Evolutionary conservation across 306 rosid genomes (phyloP).

Genomic region (Oemleria cerasiformis): DNA sequence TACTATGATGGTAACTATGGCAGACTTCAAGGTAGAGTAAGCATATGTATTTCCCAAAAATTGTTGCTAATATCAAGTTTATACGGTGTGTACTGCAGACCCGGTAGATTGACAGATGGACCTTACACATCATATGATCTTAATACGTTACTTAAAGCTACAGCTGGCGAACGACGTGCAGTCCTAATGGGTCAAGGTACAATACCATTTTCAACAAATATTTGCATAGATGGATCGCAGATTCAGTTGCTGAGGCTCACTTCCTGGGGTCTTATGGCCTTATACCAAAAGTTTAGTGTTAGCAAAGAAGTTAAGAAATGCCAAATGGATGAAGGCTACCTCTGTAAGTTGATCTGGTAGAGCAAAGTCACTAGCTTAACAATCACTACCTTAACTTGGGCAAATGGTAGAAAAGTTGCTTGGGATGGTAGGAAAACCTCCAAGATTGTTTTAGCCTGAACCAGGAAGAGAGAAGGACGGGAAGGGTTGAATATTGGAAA

Average conservation of each 20-base stretch:
- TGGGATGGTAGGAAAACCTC: neutral
- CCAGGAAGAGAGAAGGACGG: neutral
- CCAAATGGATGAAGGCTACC: neutral
- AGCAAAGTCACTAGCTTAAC: neutral
- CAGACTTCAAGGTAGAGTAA: neutral
- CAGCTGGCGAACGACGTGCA: slow-evolving; percentile 89
- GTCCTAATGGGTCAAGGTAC: slow-evolving; percentile 91
- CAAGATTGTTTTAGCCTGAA: neutral
- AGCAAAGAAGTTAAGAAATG: neutral
- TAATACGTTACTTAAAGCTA: slow-evolving; percentile 84
- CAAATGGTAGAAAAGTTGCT: neutral
- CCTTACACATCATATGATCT: slow-evolving; percentile 98
- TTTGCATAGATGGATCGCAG: neutral
- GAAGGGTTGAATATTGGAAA: neutral
- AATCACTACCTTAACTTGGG: neutral
- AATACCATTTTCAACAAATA: neutral
- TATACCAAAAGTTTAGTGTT: neutral
- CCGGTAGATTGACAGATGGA: slow-evolving; percentile 97
- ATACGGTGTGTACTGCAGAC: slow-evolving; percentile 36
- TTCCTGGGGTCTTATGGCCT: neutral
- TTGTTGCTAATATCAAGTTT: neutral
- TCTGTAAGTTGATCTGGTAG: neutral
- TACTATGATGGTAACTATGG: neutral
- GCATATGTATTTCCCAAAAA: neutral
- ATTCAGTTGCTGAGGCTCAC: neutral